Conservation (phyloP, 441 rosid species). For the Syzygium malaccense region DNA sequence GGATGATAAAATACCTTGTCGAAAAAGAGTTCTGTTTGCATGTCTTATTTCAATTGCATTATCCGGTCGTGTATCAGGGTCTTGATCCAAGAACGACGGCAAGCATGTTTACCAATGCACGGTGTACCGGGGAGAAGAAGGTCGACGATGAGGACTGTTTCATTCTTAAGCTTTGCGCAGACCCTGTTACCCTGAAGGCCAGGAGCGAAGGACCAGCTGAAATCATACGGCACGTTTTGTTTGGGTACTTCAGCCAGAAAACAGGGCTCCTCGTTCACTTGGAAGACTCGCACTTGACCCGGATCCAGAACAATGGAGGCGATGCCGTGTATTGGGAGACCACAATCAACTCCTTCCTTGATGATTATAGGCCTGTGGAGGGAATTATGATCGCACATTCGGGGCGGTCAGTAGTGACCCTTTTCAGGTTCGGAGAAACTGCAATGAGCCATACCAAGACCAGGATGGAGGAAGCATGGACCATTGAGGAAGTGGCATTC, state of each 20-base stretch:
- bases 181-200: conserved; percentile 65
- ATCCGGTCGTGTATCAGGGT: conserved; percentile 31
- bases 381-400: conserved; percentile 82
- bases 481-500: conserved; percentile 71
- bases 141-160: conserved; percentile 73
- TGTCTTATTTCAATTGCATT: background rate
- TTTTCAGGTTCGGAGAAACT: conserved; percentile 69
- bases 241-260: conserved; percentile 86
- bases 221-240: conserved; percentile 67
- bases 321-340: conserved; percentile 87
- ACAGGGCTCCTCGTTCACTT: conserved; percentile 75
- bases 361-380: conserved; percentile 71
- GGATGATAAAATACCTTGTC: background rate
- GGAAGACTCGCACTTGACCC: conserved; percentile 77
- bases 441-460: conserved; percentile 72
- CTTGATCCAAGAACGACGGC: conserved; percentile 83
- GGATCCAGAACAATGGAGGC: conserved; percentile 69
- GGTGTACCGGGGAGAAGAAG: conserved; percentile 80
- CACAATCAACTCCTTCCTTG: conserved; percentile 68
- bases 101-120: conserved; percentile 61
- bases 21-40: background rate
- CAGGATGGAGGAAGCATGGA: conserved; percentile 84
- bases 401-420: conserved; percentile 65
- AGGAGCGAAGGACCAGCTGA: conserved; percentile 89
- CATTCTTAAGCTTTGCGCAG: conserved; percentile 79